These are phyloP conservation scores for Aspergillus unguis DNA, from an alignment of 2,329 filamentous ascomycete species.

Conservation along the genomic window DNA sequence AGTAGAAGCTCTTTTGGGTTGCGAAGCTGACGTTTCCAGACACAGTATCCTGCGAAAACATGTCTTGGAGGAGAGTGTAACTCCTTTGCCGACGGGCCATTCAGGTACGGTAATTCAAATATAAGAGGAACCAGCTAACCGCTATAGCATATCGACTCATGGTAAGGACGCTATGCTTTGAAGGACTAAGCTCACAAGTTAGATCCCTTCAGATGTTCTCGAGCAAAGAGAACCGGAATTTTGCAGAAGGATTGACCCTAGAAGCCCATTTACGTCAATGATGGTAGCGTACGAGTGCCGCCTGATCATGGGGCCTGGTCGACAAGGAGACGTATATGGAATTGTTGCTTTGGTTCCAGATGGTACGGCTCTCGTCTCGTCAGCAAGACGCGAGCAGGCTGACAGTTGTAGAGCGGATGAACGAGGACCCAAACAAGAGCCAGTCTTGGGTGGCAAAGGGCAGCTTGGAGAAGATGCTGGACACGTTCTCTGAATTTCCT, in stretches of 20 bases:
- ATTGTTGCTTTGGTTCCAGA: conserved; percentile 48
- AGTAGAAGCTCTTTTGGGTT: background rate
- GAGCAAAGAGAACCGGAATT: conserved; percentile 16
- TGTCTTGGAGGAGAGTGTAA: background rate
- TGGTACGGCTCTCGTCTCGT: background rate
- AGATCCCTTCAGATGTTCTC: conserved; percentile 2
- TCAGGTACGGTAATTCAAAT: conserved; percentile 1
- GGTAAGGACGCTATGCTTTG: background rate
- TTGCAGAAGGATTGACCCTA: conserved; percentile 35
- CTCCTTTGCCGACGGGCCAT: conserved; percentile 3
- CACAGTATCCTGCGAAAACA: conserved; percentile 4
- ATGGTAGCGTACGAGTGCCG: conserved; percentile 43
- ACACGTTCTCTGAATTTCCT: conserved; percentile 11
- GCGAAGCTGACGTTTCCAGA: background rate
- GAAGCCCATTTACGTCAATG: conserved; percentile 45
- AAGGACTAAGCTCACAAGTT: background rate
- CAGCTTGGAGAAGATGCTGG: conserved; percentile 8
- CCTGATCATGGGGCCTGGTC: conserved; percentile 48
- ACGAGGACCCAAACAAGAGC: background rate
- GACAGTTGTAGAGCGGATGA: background rate
- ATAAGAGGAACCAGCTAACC: background rate
- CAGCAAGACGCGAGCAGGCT: background rate
- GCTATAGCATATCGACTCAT: conserved; percentile 5
- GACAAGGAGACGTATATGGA: conserved; percentile 42
- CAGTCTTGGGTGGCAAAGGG: conserved; percentile 11